Evolutionary conservation across 2,329 filamentous ascomycete genomes (phyloP).

Genomic region (Paracoccidioides brasiliensis): DNA sequence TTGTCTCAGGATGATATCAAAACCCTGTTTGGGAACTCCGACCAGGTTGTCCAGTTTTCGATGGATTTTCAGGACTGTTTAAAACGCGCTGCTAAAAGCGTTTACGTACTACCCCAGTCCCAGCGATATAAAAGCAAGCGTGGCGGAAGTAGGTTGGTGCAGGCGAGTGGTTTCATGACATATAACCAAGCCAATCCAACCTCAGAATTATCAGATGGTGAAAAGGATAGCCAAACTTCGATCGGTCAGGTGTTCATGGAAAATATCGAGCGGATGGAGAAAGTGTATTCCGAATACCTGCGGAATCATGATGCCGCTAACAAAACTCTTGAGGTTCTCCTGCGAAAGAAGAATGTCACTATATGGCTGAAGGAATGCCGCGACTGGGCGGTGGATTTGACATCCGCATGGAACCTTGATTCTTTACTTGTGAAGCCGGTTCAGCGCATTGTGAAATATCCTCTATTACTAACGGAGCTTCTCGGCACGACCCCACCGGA

Average conservation of each 20-base stretch:
- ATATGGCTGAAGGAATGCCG: constrained; percentile 92
- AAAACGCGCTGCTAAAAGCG: constrained; percentile 63
- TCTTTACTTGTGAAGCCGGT: constrained; percentile 95
- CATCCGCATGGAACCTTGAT: constrained; percentile 85
- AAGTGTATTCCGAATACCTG: constrained; percentile 51
- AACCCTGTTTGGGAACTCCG: constrained; percentile 81
- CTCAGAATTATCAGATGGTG: constrained; percentile 31
- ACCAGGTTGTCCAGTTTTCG: constrained; percentile 80
- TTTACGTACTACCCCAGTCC: constrained; percentile 57
- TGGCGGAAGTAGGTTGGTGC: constrained; percentile 29
- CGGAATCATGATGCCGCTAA: constrained; percentile 54
- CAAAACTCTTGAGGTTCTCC: constrained; percentile 40
- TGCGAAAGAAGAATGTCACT: constrained; percentile 45
- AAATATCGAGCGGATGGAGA: constrained; percentile 47
- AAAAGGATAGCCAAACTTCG: constrained; percentile 45
- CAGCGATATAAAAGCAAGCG: constrained; percentile 42
- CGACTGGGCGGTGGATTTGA: constrained; percentile 81
- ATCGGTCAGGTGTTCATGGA: constrained; percentile 47
- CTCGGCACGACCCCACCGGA: constrained; percentile 65
- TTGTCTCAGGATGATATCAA: constrained; percentile 76
- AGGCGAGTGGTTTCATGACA: constrained; percentile 19
- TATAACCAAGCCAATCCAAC: constrained; percentile 13
- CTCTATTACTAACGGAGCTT: constrained; percentile 68
- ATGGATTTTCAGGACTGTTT: constrained; percentile 64
- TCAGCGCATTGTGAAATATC: constrained; percentile 88